Evolutionary conservation across 2,329 filamentous ascomycete genomes (phyloP), one percentile per base, ranked within the genome.

Genomic region (Verticillium longisporum): DNA sequence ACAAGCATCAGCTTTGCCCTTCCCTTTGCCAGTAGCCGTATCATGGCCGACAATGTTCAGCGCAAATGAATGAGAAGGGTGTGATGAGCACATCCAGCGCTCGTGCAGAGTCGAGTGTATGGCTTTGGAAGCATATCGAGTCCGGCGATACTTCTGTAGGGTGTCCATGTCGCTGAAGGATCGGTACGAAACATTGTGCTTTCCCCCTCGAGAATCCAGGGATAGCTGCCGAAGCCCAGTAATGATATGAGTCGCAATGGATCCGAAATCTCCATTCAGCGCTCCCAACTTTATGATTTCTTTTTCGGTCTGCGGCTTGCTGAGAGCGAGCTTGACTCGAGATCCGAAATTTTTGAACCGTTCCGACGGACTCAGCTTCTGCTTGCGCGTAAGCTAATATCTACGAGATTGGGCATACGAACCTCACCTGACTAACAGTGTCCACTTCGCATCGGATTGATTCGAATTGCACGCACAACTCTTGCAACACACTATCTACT

Each of bases 241-340:
- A 14, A 31, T 61, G 32, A 61, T 67, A 38, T 66, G 64, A 4
- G 58, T 26, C 26, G 66, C 67, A 21, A 62, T 57, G 53, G 62
- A n/a, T 21, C 61, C 64, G 26, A 68, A 68, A 45, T 68, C 60
- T 50, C 64, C 57, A 13, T 63, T 55, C 61, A 61, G 61, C 32
- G 62, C 57, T 14, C 64, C 58, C 11, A 68, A 57, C 59, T 64
- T 58, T 10, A 60, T 54, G 36, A 62, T 61, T 5, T 59, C 61
- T 31, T 61, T 62, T 15, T 11, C 9, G 2, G 58, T 60, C 9
- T 56, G 34, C 14, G 61, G 61, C 26, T 61, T 62, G n/a, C 55
- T 21, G 21, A 61, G n/a, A 14, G 45, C 56, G 11, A 62, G 61
- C 37, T 61, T 62, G 38, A 62, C 53, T 6, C 58, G 58, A 4